phyloP scores from a whole-genome alignment of 2,329 filamentous ascomycete genomes.

The Colletotrichum sp. region DNA sequence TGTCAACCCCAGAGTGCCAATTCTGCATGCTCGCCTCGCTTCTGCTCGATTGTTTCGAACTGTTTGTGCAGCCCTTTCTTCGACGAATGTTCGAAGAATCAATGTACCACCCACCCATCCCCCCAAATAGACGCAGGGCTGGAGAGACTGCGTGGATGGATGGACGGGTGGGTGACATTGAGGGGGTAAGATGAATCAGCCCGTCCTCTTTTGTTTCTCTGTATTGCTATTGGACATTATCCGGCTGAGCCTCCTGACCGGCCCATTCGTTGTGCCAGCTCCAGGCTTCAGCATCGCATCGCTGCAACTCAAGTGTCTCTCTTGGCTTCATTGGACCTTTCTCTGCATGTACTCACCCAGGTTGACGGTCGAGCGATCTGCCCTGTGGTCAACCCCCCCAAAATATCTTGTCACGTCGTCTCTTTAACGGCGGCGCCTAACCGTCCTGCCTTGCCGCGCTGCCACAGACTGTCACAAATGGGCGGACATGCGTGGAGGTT shows the following conservation, averaged over 20 bases:
- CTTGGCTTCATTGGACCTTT: neutral
- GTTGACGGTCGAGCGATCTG: neutral
- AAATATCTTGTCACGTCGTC: neutral
- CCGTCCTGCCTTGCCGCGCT: neutral
- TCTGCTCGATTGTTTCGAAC: neutral
- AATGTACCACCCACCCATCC: neutral
- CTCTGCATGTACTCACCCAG: neutral
- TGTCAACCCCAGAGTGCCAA: neutral
- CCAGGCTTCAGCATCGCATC: constrained; percentile 15
- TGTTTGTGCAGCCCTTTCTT: neutral
- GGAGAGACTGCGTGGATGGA: neutral
- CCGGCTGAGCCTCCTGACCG: neutral
- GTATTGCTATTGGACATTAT: neutral
- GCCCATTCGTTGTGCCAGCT: neutral
- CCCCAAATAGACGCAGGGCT: neutral
- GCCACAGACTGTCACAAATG: neutral
- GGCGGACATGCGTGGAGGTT: neutral
- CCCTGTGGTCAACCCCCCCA: neutral
- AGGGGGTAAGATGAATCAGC: neutral
- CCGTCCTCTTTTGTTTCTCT: neutral
- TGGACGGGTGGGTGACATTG: neutral
- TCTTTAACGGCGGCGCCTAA: neutral
- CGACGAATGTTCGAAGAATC: neutral
- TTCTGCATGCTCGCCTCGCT: neutral
- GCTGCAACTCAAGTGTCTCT: neutral